These are phyloP conservation scores for Volvox africanus DNA, from an alignment of 139 green algal species.

Conservation along the genomic window DNA sequence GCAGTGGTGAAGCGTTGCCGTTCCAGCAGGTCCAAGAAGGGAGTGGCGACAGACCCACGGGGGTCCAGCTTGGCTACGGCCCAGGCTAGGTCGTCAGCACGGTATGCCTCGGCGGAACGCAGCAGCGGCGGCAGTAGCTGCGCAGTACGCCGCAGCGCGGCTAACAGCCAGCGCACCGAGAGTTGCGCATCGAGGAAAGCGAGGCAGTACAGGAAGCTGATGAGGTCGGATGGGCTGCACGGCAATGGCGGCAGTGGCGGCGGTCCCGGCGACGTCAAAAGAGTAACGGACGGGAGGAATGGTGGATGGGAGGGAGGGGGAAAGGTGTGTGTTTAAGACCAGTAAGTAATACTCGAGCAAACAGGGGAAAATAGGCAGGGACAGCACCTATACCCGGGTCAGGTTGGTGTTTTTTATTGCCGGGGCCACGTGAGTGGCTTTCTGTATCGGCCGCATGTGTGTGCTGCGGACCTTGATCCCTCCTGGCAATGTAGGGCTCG, in stretches of 20 bases:
- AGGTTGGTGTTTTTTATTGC: too few species aligned
- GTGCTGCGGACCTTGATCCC: too few species aligned
- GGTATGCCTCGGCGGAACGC: neutral
- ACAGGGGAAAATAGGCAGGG: too few species aligned
- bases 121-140: constrained; percentile 27
- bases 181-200: constrained; percentile 20
- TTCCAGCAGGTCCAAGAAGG: neutral
- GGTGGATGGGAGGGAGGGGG: too few species aligned
- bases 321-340: too few species aligned
- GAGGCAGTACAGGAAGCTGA: constrained; percentile 39
- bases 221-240: constrained; percentile 26
- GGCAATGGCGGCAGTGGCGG: neutral
- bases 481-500: too few species aligned
- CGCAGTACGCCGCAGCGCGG: neutral
- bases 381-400: too few species aligned
- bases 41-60: neutral
- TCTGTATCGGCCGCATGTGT: too few species aligned
- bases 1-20: neutral
- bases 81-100: constrained; percentile 33
- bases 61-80: constrained; percentile 20
- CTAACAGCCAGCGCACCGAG: constrained; percentile 4
- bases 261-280: neutral
- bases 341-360: too few species aligned
- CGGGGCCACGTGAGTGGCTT: too few species aligned
- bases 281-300: neutral